Base-by-base conservation (phyloP, 78 protist species). In the Dictyostelium capitatum region DNA sequence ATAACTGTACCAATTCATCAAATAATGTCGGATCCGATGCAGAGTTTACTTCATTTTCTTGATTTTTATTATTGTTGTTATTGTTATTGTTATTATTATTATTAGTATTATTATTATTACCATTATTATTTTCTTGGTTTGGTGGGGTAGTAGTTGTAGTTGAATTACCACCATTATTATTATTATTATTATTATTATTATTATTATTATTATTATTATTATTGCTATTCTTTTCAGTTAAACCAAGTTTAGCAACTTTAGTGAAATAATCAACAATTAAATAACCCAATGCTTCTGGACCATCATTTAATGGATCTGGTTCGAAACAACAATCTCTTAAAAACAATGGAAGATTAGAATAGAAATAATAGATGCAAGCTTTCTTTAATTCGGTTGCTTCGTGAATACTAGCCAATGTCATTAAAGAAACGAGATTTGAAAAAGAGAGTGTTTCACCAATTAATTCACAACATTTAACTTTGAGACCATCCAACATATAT, bases 401-500 rank as follows among this genome's bases (percentile, higher is more conserved):
- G 17, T 87, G 93, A 11, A 87, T 23, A 48, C 81, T 87, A 12
- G 93, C 93, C 43, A 87, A 43, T 1, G 25, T 23, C 93, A 87
- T 87, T 3, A 87, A 70, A 7, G 84, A 74, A 2, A 87, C 93
- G 12, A 87, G 23, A 30, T 87, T 87, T 7, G 81, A 75, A 9
- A 0, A 41, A 2, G 85, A 70, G 6, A 87, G 67, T 9, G 93
- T 87, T 43, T 87, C 93, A 20, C 93, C 93, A 51, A 87, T 87
- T 8, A 87, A 53, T 14, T 87, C 84, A 25, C 93, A 87, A 30
- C 93, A 87, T 80, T 87, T 87, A 11, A 87, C 82, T 59, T 87
- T 87, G 9, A 87, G 23, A 14, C 93, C 93, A 77, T 87, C 93
- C 32, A 87, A 41, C 93, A 87, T 87, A 51, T 87, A 87, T 50